Evolutionary conservation across 2,329 filamentous ascomycete species (phyloP).

Genomic region (Byssochlamys sp.): DNA sequence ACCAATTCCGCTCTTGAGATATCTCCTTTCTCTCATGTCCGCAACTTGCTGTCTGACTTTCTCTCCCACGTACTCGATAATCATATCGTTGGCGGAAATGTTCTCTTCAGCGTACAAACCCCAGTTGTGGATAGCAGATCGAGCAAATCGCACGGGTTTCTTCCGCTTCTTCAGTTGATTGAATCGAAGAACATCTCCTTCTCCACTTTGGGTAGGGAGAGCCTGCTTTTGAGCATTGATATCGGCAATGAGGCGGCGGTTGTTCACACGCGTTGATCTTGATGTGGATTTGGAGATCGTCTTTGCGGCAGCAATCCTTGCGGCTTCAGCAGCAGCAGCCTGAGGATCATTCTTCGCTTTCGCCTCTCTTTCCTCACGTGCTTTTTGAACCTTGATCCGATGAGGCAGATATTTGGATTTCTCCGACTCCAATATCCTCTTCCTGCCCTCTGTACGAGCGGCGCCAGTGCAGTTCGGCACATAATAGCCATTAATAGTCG

Average conservation of each 20-base stretch:
- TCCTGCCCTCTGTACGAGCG: constrained; percentile 83
- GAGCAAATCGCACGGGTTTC: constrained; percentile 95
- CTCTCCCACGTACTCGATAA: constrained; percentile 98
- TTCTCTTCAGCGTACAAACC: constrained; percentile 95
- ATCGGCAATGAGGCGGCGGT: constrained; percentile 85
- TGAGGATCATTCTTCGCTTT: constrained; percentile 56
- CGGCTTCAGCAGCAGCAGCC: constrained; percentile 58
- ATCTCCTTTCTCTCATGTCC: constrained; percentile 85
- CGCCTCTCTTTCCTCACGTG: constrained; percentile 77
- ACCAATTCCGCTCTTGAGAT: constrained; percentile 91
- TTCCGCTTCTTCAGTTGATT: constrained; percentile 99
- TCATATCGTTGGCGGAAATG: constrained; percentile 96
- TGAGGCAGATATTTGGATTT: constrained; percentile 97
- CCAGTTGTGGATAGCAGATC: constrained; percentile 98
- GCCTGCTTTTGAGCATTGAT: constrained; percentile 87
- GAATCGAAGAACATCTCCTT: constrained; percentile 88
- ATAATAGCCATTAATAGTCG: constrained; percentile 60
- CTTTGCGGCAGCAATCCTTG: constrained; percentile 68
- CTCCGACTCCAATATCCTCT: constrained; percentile 92
- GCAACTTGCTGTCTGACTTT: constrained; percentile 94
- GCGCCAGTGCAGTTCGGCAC: constrained; percentile 76
- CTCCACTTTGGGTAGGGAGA: constrained; percentile 57
- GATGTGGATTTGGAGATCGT: constrained; percentile 79
- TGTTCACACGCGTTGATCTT: constrained; percentile 86
- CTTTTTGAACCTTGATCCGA: constrained; percentile 89